Evolutionary conservation across 106 monocot species (phyloP).

Genomic region (Agapanthus africanus): DNA sequence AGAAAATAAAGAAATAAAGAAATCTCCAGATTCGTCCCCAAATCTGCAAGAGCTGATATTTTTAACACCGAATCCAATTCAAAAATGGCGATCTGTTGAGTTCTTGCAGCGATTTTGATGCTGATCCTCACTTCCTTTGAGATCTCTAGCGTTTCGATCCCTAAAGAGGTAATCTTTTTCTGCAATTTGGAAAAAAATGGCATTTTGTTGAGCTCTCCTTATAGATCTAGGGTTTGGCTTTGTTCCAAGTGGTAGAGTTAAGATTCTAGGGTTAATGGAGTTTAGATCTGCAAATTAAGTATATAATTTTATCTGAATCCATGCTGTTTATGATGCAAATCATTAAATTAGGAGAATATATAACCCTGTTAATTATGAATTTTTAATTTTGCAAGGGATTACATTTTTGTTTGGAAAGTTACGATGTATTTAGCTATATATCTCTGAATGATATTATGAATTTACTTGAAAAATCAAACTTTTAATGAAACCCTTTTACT

Average conservation of each 20-base stretch:
- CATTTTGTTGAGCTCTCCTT: neutral
- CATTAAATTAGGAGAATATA: no score
- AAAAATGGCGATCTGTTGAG: neutral
- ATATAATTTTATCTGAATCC: neutral
- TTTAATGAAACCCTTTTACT: no score
- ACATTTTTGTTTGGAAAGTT: neutral
- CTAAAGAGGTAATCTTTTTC: neutral
- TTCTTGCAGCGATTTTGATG: neutral
- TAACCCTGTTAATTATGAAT: neutral
- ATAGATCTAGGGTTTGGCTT: neutral
- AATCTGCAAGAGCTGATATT: neutral
- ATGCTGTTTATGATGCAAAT: neutral
- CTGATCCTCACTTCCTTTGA: neutral
- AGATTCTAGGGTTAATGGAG: neutral
- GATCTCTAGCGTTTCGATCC: conserved; percentile 6
- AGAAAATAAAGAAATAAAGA: neutral
- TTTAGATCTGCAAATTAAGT: neutral
- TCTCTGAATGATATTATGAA: neutral
- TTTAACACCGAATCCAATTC: neutral
- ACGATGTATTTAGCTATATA: neutral
- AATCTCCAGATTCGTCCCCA: neutral
- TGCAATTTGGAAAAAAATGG: neutral
- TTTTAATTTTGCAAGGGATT: neutral
- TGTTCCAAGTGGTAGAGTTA: neutral
- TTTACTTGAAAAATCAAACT: no score